Evolutionary conservation across 2,329 filamentous ascomycete species (phyloP), one percentile per base, ranked within the genome.

Genomic region (Stagonosporopsis vannaccii): DNA sequence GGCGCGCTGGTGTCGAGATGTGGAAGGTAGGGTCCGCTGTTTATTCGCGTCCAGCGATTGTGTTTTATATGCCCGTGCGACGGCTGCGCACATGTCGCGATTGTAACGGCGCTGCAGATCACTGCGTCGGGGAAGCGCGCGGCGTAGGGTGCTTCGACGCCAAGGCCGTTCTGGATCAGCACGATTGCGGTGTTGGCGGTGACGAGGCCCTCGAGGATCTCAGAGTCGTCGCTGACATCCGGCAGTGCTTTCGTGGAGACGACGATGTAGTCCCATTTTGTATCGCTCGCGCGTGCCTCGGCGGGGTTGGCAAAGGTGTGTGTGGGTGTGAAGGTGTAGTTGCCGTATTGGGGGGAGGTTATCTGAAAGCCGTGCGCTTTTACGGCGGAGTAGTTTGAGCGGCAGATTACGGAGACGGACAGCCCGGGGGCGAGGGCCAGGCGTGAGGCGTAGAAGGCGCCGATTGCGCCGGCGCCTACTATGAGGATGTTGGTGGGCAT

Each of bases 21-120:
- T 13, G 84, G 82, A 17, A 84, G 81, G 72, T 88, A 90, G 12
- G 88, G 86, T 0, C 88, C 89, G 47, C 90, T 81, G 67, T 87
- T 88, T 57, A 90, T 87, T 36, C 88, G 79, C 40, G 89, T 91
- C 89, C 89, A 91, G 35, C 88, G 83, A 71, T 90, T 90, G 75
- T 91, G 89, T 42, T 84, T 81, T 53, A 91, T 84, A 0, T 83
- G 77, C 5, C 89, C 89, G 22, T 83, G 85, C 2, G 77, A 75
- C 6, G 82, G 83, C 74, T 91, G 89, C 61, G 87, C 88, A 15
- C 87, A 88, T 61, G 85, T 88, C 28, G 89, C 82, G 58, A 90
- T 82, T 2, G 89, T 91, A 26, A 91, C 88, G 22, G 85, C 88
- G 64, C 84, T 89, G 56, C 90, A 76, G 42, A 91, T 85, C 1